Conservation (phyloP, 306 rosid genomes). For the Ormosia semicastrata region DNA sequence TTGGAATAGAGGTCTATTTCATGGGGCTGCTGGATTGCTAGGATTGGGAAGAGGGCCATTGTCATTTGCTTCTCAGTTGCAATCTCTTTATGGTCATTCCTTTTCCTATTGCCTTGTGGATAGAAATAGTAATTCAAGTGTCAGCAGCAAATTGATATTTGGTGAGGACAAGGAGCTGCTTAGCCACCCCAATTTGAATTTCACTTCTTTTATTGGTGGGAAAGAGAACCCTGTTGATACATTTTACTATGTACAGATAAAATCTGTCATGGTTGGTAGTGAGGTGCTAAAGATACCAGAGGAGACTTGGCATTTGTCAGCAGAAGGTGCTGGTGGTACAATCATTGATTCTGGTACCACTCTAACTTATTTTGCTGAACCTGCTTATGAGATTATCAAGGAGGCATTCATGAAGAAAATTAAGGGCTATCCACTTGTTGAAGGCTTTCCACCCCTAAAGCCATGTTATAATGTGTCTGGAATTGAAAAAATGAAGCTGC, state of each 20-base stretch:
- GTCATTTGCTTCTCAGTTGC: constrained; percentile 94
- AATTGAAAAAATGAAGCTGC: constrained; percentile 63
- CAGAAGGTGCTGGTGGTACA: constrained; percentile 83
- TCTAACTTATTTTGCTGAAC: constrained; percentile 86
- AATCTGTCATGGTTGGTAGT: constrained; percentile 67
- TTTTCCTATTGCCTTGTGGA: constrained; percentile 97
- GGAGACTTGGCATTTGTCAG: constrained; percentile 67
- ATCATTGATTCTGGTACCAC: constrained; percentile 97
- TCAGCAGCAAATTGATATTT: constrained; percentile 83
- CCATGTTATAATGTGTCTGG: constrained; percentile 97
- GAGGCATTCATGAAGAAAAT: constrained; percentile 64
- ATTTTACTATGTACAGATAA: constrained; percentile 79
- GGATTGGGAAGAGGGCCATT: constrained; percentile 93
- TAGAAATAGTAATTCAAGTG: constrained; percentile 69
- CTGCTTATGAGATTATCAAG: constrained; percentile 68
- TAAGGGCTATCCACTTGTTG: constrained; percentile 54
- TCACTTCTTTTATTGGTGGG: constrained; percentile 70
- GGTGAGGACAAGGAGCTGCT: constrained; percentile 74
- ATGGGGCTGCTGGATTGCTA: constrained; percentile 91
- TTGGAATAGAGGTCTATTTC: constrained; percentile 97
- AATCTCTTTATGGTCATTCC: constrained; percentile 85
- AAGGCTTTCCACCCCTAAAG: constrained; percentile 63
- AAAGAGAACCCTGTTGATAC: constrained; percentile 77
- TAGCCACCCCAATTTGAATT: constrained; percentile 66
- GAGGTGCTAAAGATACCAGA: constrained; percentile 66